Evolutionary conservation across 2,329 filamentous ascomycete genomes (phyloP), one percentile per base, ranked within the genome.

Genomic region (Parafenestella ontariensis): DNA sequence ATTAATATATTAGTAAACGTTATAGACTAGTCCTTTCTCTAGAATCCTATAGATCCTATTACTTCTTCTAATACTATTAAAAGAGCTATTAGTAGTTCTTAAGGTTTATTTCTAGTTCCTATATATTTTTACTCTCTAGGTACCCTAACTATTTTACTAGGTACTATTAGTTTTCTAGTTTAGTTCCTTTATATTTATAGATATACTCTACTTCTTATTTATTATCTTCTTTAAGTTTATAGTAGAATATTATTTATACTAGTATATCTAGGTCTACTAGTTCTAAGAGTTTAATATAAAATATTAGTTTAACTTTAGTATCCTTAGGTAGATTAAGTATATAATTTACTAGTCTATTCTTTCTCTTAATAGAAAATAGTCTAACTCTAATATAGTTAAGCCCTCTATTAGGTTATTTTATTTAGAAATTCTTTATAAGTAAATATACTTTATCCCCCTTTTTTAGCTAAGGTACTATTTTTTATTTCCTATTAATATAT

Each of bases 401-500:
- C 39, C 47, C 21, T 42, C 44, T 56, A 20, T 41, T 56, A 34
- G 29, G 23, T 56, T 29, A 9, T 51, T 47, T 51, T 29, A 21
- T 56, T 31, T 23, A 17, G 21, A 47, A 15, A 20, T 56, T 56
- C 26, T 48, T 51, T 39, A 29, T 56, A 49, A 43, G 15, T 50
- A 49, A 42, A 43, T 47, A 51, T 56, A 46, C 46, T 50, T 50
- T 50, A 54, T 54, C 36, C 36, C 46, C 37, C 42, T 51, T 39
- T 26, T 55, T 43, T 46, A 55, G 52, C 36, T 55, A 55, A 55
- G 23, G 28, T 55, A 13, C 43, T 52, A 31, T 58, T 58, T 58
- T 58, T 58, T 29, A 20, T 58, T 58, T 58, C 26, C 52, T 58
- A 50, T 57, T 53, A 44, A 48, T 45, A 41, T 56, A 41, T 23